Base-by-base conservation (phyloP, 139 green algal genomes). In the Axilococcus clingmanii region DNA sequence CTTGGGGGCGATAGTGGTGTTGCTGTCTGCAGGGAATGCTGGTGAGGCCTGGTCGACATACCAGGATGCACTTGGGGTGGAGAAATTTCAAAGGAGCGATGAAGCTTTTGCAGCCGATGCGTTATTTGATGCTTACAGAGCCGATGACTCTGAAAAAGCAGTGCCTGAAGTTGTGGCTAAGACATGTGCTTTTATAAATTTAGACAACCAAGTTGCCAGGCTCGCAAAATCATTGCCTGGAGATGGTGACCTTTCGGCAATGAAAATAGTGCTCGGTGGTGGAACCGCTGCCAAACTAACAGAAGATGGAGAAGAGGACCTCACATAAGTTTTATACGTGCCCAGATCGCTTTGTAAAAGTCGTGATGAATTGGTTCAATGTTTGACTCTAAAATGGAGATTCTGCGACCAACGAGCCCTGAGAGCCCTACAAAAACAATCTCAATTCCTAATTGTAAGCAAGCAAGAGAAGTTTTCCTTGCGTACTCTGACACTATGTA, bases 111-210 rank as follows among this genome's bases (percentile, higher is more conserved):
- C 71, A 6, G 80, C 75, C 20, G 80, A 89, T 16, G 71, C 65
- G 0, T 62, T 93, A 45, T 75, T 93, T 36, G 46, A 78, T 32
- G 82, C 82, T 19, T 91, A 87, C 65, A 69, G 74, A 64, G 72
- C 38, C 5, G 52, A 40, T 9, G 38, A 58, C 19, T 48, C 34
- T 5, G 59, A 63, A 6, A 28, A 20, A 17, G 44, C 76, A 15
- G n/a, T 35, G 30, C 32, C 28, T 14, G 30, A 57, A 27, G 48
- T 75, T 11, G 34, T 50, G 9, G 27, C 11, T 16, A 44, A 58
- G 17, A 4, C 4, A 0, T 19, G 50, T n/a, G n/a, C n/a, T 12
- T 78, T 72, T 43, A 63, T 51, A 16, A 46, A 78, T 9, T 57
- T 77, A 3, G 76, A n/a, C 8, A 4, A 53, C 33, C 55, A 71